Evolutionary conservation across 1,284 basidiomycete genomes (phyloP).

Genomic region (Tranzscheliella williamsii): DNA sequence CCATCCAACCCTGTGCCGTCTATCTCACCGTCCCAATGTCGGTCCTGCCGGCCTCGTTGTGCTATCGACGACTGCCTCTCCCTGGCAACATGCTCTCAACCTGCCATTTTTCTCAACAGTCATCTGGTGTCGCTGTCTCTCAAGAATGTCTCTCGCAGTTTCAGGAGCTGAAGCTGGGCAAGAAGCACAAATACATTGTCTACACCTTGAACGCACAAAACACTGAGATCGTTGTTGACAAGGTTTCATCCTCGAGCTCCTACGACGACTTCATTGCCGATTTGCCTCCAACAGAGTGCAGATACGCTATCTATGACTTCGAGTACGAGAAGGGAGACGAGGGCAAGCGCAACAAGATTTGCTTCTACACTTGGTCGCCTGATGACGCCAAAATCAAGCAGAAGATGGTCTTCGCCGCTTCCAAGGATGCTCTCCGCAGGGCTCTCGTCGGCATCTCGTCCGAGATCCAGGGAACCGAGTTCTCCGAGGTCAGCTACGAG

Average conservation of each 20-base stretch:
- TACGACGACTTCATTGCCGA: constrained; percentile 80
- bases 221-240: constrained; percentile 66
- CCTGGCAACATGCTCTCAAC: not conserved
- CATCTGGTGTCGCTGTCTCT: constrained; percentile 76
- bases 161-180: constrained; percentile 79
- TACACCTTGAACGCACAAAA: constrained; percentile 72
- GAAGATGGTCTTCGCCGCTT: constrained; percentile 95
- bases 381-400: constrained; percentile 82
- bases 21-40: no score
- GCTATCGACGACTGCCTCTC: not conserved
- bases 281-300: constrained; percentile 76
- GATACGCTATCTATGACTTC: constrained; percentile 92
- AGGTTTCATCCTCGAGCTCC: constrained; percentile 60
- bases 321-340: constrained; percentile 77
- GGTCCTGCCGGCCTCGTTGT: no score
- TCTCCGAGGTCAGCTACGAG: constrained; percentile 75
- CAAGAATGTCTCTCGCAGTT: constrained; percentile 69
- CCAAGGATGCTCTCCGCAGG: constrained; percentile 80
- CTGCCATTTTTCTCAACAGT: constrained; percentile 63
- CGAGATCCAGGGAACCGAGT: constrained; percentile 88
- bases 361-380: constrained; percentile 84
- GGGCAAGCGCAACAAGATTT: constrained; percentile 86
- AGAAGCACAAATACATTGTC: constrained; percentile 85
- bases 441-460: constrained; percentile 71
- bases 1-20: no score